phyloP scores from a whole-genome alignment of 495 filamentous ascomycete genomes.

The Bacidia gigantensis region DNA sequence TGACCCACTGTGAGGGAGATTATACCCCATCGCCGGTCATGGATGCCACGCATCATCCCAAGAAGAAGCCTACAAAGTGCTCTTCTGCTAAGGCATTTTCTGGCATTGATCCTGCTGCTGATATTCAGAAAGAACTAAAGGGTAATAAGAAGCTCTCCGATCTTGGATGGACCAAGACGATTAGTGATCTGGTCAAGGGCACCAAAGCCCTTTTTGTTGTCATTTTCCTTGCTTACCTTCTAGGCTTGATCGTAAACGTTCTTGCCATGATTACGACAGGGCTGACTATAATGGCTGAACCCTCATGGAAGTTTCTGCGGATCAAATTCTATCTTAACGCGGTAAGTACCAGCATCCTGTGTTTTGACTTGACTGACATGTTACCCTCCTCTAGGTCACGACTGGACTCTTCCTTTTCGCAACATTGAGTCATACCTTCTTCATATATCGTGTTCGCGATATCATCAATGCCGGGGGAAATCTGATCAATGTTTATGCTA shows the following conservation, averaged over 20 bases:
- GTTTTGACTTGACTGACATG: neutral
- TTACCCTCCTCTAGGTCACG: neutral
- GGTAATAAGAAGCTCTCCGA: conserved; percentile 3
- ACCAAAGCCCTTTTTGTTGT: neutral
- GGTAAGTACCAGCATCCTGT: too few species aligned
- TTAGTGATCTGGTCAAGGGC: neutral
- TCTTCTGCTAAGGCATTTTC: conserved; percentile 40
- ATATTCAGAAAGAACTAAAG: conserved; percentile 40
- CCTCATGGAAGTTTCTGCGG: neutral
- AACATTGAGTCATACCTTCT: neutral
- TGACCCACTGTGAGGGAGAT: conserved; percentile 51
- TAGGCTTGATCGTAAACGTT: neutral
- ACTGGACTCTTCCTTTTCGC: neutral
- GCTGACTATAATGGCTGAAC: neutral
- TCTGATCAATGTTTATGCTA: conserved; percentile 37
- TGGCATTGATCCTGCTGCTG: conserved; percentile 45
- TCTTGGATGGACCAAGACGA: neutral
- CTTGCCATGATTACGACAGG: neutral
- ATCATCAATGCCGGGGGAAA: conserved; percentile 45
- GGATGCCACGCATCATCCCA: too few species aligned
- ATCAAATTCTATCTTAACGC: neutral
- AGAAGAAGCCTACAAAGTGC: conserved; percentile 47
- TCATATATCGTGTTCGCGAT: conserved; percentile 38
- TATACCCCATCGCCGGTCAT: conserved; percentile 35
- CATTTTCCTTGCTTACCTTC: neutral